A percentile compares a stretch with the other conserved stretches of the same genome.
Evolutionary conservation across 148 eudicot species (phyloP).

Genomic region (Amaranthus cruentus): DNA sequence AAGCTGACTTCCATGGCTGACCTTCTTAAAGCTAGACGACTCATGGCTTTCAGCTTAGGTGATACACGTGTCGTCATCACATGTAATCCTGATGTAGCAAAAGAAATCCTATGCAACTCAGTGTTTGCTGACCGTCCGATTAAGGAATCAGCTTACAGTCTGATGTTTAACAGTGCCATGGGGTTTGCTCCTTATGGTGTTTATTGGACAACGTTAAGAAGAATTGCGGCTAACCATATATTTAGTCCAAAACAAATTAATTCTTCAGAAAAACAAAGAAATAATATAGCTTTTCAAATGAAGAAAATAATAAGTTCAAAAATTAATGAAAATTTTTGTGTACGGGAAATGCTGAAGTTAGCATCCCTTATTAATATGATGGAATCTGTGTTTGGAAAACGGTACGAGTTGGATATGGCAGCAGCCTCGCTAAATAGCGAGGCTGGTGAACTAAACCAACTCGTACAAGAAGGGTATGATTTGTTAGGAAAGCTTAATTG

Average conservation of each 20-base stretch:
- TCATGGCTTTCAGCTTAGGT: slow-evolving; percentile 64
- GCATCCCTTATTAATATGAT: slow-evolving; percentile 64
- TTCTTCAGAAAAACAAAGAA: neutral
- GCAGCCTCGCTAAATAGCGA: slow-evolving; percentile 17
- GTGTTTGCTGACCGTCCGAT: slow-evolving; percentile 60
- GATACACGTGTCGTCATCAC: slow-evolving; percentile 56
- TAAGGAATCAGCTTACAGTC: slow-evolving; percentile 54
- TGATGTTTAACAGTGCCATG: slow-evolving; percentile 69
- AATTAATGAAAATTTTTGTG: neutral
- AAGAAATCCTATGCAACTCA: slow-evolving; percentile 41
- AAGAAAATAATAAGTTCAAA: neutral
- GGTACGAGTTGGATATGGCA: slow-evolving; percentile 26
- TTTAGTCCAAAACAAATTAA: slow-evolving; percentile 45
- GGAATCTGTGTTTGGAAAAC: slow-evolving; percentile 55
- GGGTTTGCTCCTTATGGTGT: slow-evolving; percentile 69
- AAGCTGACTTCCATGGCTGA: slow-evolving; percentile 39
- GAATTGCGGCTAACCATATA: slow-evolving; percentile 50
- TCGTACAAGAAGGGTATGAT: slow-evolving; percentile 62
- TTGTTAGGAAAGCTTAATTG: slow-evolving; percentile 52
- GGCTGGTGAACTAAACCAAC: slow-evolving; percentile 32
- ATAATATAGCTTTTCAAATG: neutral
- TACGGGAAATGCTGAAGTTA: slow-evolving; percentile 39
- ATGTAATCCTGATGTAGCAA: slow-evolving; percentile 55
- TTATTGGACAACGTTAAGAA: slow-evolving; percentile 59
- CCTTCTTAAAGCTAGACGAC: slow-evolving; percentile 27